Evolutionary conservation across 208 protist genomes (phyloP).

Genomic region (Angomonas deanei): DNA sequence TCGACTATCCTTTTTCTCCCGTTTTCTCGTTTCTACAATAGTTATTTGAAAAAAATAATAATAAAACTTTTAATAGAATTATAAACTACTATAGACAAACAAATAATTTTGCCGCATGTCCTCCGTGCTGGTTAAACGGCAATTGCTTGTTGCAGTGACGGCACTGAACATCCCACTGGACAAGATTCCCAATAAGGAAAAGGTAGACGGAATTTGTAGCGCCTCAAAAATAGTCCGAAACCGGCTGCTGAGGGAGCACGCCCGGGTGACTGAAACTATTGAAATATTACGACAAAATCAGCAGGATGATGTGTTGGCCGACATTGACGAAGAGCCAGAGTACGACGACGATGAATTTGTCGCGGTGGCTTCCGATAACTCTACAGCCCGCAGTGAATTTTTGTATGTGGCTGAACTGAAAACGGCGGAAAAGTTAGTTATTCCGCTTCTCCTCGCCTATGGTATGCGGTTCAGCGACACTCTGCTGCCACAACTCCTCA

Average conservation of each 20-base stretch:
- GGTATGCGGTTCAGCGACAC: conserved; percentile 62
- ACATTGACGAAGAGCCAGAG: conserved; percentile 25
- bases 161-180: conserved; percentile 52
- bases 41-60: conserved; percentile 8
- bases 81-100: not conserved
- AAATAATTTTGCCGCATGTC: conserved; percentile 32
- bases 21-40: conserved; percentile 1
- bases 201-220: conserved; percentile 42
- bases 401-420: conserved; percentile 74
- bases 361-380: conserved; percentile 5
- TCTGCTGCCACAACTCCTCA: conserved; percentile 77
- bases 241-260: conserved; percentile 65
- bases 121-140: conserved; percentile 53
- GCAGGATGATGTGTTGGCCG: conserved; percentile 37
- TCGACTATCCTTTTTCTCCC: too few relatives aligned
- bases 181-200: conserved; percentile 21
- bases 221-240: conserved; percentile 76
- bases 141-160: conserved; percentile 59
- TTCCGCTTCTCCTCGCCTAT: conserved; percentile 75
- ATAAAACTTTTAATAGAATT: conserved; percentile 12
- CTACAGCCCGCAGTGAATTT: conserved; percentile 50
- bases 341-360: conserved; percentile 16
- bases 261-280: conserved; percentile 52
- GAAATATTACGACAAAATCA: conserved; percentile 49
- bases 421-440: conserved; percentile 71